Base-by-base conservation (phyloP, 495 filamentous ascomycete genomes). In the Cercophora newfieldiana region DNA sequence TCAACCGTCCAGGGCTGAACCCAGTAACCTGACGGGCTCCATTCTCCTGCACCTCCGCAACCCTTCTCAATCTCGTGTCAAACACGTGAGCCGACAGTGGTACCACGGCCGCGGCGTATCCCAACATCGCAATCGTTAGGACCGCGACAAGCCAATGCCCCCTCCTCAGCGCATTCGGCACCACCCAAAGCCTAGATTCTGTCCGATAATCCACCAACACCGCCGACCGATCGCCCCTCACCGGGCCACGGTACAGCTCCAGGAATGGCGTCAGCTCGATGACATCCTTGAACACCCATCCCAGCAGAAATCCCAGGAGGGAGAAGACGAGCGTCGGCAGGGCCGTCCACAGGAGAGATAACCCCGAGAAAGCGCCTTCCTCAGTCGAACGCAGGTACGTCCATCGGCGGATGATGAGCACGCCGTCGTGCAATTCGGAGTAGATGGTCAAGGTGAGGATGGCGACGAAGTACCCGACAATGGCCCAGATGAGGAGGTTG, bases 261-360 rank as follows among this genome's bases (percentile, higher is more conserved):
- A 57, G 26, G 26, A 57, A 57, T 18, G 54, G 54, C 24, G 54
- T 57, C 54, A 57, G 54, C 26, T 57, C 54, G 54, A 57, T 57
- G 7, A 57, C 24, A 28, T 57, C 54, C 54, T 57, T 57, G 54
- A 57, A 57, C 1, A 57, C 54, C 54, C 54, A 57, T 28, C 54
- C 54, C 54, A 57, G 6, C 24, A 57, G 54, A 26, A 57, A 57
- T 14, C 54, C 54, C 18, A 57, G 22, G 54, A 57, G 22, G 3
- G 54, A 57, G 54, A 57, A 57, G 7, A 31, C 26, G 54, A 57
- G 54, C 2, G 54, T 57, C 3, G 54, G 54, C 10, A 57, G 54
- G 22, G 54, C 22, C 21, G 54, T 57, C 54, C 54, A 57, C 14
- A 57, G 54, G 1, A 57, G 28, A 7, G 54, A 28, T 3, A 57